Evolutionary conservation across 768 basidiomycete species (phyloP), one percentile per base, ranked within the genome.

Genomic region (Lactarius sanguifluus): DNA sequence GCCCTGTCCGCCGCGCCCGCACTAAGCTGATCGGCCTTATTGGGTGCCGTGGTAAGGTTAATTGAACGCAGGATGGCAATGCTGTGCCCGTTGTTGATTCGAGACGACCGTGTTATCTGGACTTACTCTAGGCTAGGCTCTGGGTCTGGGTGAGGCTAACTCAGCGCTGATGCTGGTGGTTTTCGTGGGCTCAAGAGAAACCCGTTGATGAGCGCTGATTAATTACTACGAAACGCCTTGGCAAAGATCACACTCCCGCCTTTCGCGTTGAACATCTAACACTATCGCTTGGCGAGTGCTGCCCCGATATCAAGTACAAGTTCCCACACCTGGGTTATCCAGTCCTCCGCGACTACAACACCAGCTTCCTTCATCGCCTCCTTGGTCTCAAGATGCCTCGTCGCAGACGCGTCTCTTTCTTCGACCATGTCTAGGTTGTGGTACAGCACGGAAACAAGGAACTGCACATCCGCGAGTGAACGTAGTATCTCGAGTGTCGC

Each of bases 381-480:
- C 47, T 81, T 76, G 0, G 85, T 83, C 43, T 73, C 74, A 15
- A 78, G 73, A 71, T 88, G 84, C 47, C 84, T 79, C 65, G 75
- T 74, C 5, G 85, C 82, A 0, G 79, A 81, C 4, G 78, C 81
- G 59, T 91, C 85, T 43, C 92, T 79, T 66, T 89, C 82, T 30
- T 69, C 69, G 40, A 74, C 72, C 78, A 84, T 79, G 3, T 81
- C 85, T 40, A 92, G 77, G 69, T 89, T 92, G 76, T 94, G 84
- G 73, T 87, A 88, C 34, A 91, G 79, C 45, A 90, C 82, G 10
- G 90, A 85, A 36, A 88, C 76, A 60, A 90, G 75, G 77, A 89
- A 92, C 67, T 89, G 88, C 23, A 90, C 88, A 72, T 91, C 89
- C 71, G 83, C 81, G 40, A 84, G 73, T 4, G 88, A 83, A 55